phyloP scores from a whole-genome alignment of 2,329 filamentous ascomycete genomes.

The Lasiodiplodia hormozganensis region DNA sequence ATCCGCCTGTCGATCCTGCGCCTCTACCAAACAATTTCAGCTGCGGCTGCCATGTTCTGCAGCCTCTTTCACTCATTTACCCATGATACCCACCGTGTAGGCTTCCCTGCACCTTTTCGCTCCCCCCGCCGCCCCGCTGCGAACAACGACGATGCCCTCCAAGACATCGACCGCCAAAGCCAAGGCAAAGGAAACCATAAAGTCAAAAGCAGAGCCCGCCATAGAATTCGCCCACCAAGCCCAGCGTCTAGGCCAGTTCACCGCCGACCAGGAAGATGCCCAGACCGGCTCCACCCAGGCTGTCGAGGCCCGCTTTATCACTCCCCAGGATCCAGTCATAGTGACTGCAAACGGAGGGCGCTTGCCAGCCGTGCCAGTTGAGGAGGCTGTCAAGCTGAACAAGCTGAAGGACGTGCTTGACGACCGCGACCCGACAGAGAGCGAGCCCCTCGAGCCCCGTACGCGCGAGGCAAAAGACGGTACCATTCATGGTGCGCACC shows the following conservation, averaged over 20 bases:
- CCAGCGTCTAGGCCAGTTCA: slow-evolving; percentile 52
- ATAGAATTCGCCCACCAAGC: slow-evolving; percentile 68
- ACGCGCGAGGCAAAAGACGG: slow-evolving; percentile 52
- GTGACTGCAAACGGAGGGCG: slow-evolving; percentile 71
- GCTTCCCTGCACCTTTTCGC: background rate
- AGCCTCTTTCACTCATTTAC: background rate
- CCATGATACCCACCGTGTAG: background rate
- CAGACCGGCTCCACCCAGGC: slow-evolving; percentile 59
- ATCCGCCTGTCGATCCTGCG: background rate
- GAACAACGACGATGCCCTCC: slow-evolving; percentile 19
- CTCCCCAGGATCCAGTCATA: slow-evolving; percentile 74
- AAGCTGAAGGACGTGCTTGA: slow-evolving; percentile 61
- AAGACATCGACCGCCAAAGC: slow-evolving; percentile 21
- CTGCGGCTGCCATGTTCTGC: background rate
- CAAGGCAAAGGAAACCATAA: slow-evolving; percentile 31
- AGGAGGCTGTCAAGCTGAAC: slow-evolving; percentile 76
- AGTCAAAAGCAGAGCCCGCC: slow-evolving; percentile 48
- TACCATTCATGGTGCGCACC: slow-evolving; percentile 47
- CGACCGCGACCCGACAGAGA: slow-evolving; percentile 44
- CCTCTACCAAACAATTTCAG: background rate
- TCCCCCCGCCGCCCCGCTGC: background rate
- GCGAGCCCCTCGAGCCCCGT: slow-evolving; percentile 36
- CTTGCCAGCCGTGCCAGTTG: slow-evolving; percentile 71
- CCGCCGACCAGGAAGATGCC: slow-evolving; percentile 49
- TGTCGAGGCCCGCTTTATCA: slow-evolving; percentile 67